phyloP scores from a whole-genome alignment of 192 early-diverging fungal species.

The Coemansia erecta region DNA sequence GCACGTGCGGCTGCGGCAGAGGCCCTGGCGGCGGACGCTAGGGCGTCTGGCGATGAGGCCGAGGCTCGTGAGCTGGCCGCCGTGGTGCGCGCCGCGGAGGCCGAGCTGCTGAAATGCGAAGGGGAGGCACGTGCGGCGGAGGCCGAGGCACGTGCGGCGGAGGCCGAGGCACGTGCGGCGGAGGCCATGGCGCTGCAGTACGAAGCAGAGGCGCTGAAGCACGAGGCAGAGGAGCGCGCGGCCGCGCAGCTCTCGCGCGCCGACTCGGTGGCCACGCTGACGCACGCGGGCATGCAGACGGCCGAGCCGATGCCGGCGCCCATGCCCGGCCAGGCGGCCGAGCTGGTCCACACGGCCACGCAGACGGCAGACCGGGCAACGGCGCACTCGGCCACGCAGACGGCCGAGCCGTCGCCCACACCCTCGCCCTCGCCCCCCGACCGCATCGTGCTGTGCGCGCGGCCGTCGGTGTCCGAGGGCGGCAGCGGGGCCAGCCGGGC shows the following conservation, averaged over 20 bases:
- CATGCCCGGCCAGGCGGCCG: no score
- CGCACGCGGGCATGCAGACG: neutral
- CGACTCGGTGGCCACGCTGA: no score
- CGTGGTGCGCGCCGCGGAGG: neutral
- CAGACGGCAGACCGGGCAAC: neutral
- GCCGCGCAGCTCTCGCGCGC: no score
- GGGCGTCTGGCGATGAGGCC: neutral
- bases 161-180: neutral
- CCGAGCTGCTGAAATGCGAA: neutral
- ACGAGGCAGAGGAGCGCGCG: no score
- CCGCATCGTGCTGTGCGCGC: constrained; percentile 35
- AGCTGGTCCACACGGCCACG: neutral
- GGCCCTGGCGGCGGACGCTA: neutral
- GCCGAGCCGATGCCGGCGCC: no score
- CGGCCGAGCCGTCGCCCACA: constrained; percentile 2
- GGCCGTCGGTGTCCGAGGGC: constrained; percentile 1
- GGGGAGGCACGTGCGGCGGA: neutral
- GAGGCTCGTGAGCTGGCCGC: neutral
- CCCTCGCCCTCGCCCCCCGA: constrained; percentile 22
- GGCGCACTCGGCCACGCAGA: constrained; percentile 16
- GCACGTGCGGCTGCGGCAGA: neutral
- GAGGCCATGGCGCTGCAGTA: neutral
- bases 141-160: neutral
- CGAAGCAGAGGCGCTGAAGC: no score
- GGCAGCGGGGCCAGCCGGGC: constrained; percentile 1